Conservation (phyloP, 805 yeast species). For the Myxozyma melibiosi region DNA sequence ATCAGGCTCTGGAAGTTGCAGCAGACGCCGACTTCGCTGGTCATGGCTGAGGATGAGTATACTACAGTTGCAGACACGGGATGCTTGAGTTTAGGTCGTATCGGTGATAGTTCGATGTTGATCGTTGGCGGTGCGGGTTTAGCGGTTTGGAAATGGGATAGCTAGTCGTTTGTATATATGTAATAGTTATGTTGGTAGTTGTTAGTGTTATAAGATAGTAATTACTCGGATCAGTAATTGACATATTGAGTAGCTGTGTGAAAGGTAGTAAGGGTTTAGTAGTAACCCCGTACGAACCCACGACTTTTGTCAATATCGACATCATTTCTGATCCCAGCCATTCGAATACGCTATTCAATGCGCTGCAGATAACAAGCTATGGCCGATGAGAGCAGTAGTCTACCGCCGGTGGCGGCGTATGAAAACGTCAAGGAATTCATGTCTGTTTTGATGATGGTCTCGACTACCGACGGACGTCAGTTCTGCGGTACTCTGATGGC, state of each 20-base stretch:
- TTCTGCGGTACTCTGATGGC: conserved; percentile 31
- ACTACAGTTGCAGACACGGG: conserved; percentile 94
- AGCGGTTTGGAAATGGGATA: conserved; percentile 45
- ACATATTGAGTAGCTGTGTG: no score
- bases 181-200: no score
- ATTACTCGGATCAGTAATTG: no score
- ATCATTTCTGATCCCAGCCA: neutral
- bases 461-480: conserved; percentile 32
- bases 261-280: no score
- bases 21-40: conserved; percentile 38
- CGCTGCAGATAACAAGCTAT: neutral
- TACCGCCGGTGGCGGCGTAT: neutral
- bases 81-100: conserved; percentile 51
- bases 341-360: neutral
- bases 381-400: neutral
- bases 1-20: conserved; percentile 61
- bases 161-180: neutral
- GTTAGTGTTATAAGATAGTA: no score
- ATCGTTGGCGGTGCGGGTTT: conserved; percentile 83
- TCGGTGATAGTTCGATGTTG: conserved; percentile 42
- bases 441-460: conserved; percentile 17
- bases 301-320: neutral
- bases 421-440: conserved; percentile 25
- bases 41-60: conserved; percentile 49
- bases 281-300: no score